phyloP scores from a whole-genome alignment of 1,139 yeast genomes.

The Pneumocystis oryctolagi region DNA sequence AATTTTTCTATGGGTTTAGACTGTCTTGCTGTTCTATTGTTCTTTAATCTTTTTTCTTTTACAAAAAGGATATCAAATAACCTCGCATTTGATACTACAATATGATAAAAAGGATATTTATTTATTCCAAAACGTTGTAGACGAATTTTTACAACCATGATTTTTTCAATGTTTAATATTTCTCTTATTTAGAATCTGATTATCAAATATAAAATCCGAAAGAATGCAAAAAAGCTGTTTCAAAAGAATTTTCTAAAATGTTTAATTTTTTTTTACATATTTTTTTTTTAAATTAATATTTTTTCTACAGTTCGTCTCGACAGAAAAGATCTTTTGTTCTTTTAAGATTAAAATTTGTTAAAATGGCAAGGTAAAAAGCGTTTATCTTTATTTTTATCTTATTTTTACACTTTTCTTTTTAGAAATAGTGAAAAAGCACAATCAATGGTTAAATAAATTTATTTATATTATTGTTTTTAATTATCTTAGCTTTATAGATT shows the following conservation, averaged over 20 bases:
- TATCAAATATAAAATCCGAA: background rate
- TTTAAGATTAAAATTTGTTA: background rate
- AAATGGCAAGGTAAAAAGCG: background rate
- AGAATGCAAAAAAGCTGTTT: background rate
- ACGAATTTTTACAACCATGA: constrained; percentile 49
- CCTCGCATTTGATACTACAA: constrained; percentile 66
- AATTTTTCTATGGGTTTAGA: constrained; percentile 84
- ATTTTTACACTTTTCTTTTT: constrained; percentile 35
- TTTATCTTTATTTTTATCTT: background rate
- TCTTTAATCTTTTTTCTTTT: background rate
- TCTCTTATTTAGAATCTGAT: background rate
- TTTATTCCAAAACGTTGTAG: constrained; percentile 86
- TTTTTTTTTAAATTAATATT: too few species aligned
- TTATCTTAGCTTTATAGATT: constrained; percentile 35
- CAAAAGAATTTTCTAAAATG: background rate
- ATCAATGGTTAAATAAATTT: constrained; percentile 23
- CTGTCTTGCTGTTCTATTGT: constrained; percentile 47
- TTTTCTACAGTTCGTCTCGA: background rate
- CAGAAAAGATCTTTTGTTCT: too few species aligned
- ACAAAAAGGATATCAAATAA: constrained; percentile 15
- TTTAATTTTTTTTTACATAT: background rate
- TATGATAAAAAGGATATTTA: constrained; percentile 76
- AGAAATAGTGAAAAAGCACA: constrained; percentile 64
- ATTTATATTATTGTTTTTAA: constrained; percentile 20
- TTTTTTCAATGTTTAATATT: background rate